Percentiles rank a stretch among this genome's conserved stretches.
phyloP scores from a whole-genome alignment of 805 yeast species.

The Alloascoidea africana region DNA sequence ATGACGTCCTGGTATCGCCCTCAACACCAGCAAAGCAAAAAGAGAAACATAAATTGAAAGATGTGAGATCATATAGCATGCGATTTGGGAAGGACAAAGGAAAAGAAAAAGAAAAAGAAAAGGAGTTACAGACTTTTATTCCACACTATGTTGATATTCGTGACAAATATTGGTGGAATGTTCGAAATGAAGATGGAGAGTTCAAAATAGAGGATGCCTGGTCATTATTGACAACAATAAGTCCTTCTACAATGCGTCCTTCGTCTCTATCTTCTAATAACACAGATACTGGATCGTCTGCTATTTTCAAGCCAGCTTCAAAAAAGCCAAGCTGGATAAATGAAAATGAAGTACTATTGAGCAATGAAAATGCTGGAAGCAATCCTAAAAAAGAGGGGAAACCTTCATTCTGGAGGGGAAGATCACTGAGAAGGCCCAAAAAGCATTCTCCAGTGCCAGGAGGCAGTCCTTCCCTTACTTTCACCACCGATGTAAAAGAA shows the following conservation, averaged over 20 bases:
- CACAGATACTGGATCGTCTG: background rate
- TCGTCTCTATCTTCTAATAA: background rate
- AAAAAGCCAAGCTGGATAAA: background rate
- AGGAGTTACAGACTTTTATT: background rate
- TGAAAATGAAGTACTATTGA: background rate
- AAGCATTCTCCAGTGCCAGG: background rate
- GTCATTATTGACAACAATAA: background rate
- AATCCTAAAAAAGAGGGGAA: background rate
- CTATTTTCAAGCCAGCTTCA: background rate
- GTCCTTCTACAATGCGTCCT: background rate
- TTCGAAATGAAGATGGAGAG: background rate
- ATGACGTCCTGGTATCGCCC: too few species aligned
- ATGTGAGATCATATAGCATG: background rate
- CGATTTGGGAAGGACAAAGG: constrained; percentile 1
- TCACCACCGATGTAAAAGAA: background rate
- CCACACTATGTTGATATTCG: background rate
- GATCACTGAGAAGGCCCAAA: constrained; percentile 1
- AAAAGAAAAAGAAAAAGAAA: background rate
- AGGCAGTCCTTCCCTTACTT: background rate
- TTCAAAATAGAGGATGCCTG: background rate
- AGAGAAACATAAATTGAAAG: too few species aligned
- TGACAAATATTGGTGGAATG: background rate
- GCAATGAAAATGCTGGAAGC: background rate
- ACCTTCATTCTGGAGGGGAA: background rate
- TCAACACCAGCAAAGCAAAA: background rate